Evolutionary conservation across 108 stramenopile genomes (phyloP).

Genomic region (Cyclotella choctawhatcheeana): DNA sequence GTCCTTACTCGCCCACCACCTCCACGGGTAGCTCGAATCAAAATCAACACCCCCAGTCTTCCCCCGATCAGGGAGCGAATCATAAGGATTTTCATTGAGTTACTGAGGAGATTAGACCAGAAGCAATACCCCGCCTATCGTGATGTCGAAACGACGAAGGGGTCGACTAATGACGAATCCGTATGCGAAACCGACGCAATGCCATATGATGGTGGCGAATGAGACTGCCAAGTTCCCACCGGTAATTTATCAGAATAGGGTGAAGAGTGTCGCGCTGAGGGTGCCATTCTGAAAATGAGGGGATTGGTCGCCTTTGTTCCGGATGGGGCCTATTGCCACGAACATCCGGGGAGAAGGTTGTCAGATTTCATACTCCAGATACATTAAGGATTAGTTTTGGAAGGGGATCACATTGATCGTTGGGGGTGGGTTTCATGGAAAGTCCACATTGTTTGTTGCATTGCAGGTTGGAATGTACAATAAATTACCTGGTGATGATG

Average conservation of each 20-base stretch:
- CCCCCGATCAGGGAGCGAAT: slow-evolving; percentile 61
- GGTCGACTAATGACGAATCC: slow-evolving; percentile 84
- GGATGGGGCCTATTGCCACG: slow-evolving; percentile 92
- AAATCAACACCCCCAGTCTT: no score
- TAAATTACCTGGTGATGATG: slow-evolving; percentile 96
- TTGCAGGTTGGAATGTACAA: slow-evolving; percentile 93
- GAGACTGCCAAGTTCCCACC: slow-evolving; percentile 78
- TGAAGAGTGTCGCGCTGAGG: slow-evolving; percentile 72
- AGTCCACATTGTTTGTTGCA: slow-evolving; percentile 90
- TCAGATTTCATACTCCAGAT: slow-evolving; percentile 73
- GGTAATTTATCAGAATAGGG: slow-evolving; percentile 65
- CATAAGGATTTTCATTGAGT: slow-evolving; percentile 66
- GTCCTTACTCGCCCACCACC: slow-evolving; percentile 40
- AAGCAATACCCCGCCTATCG: slow-evolving; percentile 90
- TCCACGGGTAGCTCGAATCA: no score
- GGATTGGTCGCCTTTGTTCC: slow-evolving; percentile 89
- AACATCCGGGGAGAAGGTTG: slow-evolving; percentile 34
- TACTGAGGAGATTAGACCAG: slow-evolving; percentile 80
- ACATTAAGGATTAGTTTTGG: slow-evolving; percentile 51
- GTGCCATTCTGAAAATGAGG: slow-evolving; percentile 62
- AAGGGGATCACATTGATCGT: slow-evolving; percentile 94
- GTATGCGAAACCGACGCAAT: slow-evolving; percentile 92
- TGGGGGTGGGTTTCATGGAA: slow-evolving; percentile 99
- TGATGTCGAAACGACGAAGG: slow-evolving; percentile 77
- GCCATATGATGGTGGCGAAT: slow-evolving; percentile 73